phyloP scores from a whole-genome alignment of 208 protist species.

The Leishmania arabica region DNA sequence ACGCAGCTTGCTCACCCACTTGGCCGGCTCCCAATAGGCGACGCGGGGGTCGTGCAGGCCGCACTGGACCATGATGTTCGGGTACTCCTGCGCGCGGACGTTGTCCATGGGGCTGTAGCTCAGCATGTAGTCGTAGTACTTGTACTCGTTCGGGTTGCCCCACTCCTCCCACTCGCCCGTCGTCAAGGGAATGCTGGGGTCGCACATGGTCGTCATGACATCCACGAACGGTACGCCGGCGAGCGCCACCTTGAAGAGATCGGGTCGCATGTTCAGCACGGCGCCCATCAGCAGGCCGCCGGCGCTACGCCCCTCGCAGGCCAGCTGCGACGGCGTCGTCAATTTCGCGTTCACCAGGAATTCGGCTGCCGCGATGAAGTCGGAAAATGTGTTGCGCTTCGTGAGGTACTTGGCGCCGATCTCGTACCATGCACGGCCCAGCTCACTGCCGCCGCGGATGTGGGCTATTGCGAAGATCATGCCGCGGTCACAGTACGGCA shows the following conservation, averaged over 20 bases:
- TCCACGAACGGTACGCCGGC: slow-evolving; percentile 95
- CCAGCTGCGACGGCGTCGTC: slow-evolving; percentile 72
- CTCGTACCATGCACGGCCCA: slow-evolving; percentile 91
- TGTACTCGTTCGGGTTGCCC: slow-evolving; percentile 95
- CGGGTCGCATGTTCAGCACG: slow-evolving; percentile 92
- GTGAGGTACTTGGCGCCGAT: slow-evolving; percentile 92
- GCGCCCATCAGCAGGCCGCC: slow-evolving; percentile 93
- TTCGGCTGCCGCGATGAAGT: slow-evolving; percentile 92
- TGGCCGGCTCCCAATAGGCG: slow-evolving; percentile 93
- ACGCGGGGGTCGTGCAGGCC: slow-evolving; percentile 90
- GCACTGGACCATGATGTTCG: slow-evolving; percentile 81
- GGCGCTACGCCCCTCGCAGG: slow-evolving; percentile 91
- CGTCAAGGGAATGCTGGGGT: slow-evolving; percentile 91
- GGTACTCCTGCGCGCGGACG: slow-evolving; percentile 85
- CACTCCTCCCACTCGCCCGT: slow-evolving; percentile 94
- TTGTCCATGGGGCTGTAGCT: slow-evolving; percentile 95
- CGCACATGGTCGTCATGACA: slow-evolving; percentile 94
- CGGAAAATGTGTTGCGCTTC: slow-evolving; percentile 94
- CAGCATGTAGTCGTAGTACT: slow-evolving; percentile 95
- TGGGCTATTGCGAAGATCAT: slow-evolving; percentile 92
- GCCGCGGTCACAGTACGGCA: slow-evolving; percentile 89
- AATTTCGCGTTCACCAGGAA: slow-evolving; percentile 72
- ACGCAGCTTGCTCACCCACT: slow-evolving; percentile 89
- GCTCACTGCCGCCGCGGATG: slow-evolving; percentile 93
- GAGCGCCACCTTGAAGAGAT: slow-evolving; percentile 84